Base-by-base conservation (phyloP, 2,329 filamentous ascomycete genomes). In the Ophiostoma ulmi region DNA sequence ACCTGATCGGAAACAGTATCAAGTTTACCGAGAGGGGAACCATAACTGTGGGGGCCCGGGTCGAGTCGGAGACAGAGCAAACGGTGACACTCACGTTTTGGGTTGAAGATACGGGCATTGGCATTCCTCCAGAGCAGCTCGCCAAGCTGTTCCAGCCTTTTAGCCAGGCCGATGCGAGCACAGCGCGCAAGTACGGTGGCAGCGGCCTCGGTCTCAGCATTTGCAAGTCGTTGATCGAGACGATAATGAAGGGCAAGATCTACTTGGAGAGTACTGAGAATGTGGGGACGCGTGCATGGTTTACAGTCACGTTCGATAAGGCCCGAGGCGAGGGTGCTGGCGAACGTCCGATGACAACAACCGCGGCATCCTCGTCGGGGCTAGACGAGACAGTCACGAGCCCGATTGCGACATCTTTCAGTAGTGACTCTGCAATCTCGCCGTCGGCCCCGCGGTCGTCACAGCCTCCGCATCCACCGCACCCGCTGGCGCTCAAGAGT, bases 151-250 rank as follows among this genome's bases (percentile, higher is more conserved):
- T 97, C 85, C 87, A 93, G 75, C 94, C 94, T 0, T 97, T 97
- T 77, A 94, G 91, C 70, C 94, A 97, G 80, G 94, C 94, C 1
- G 94, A 97, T 79, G 91, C 90, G 67, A 95, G 92, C 75, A 97
- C 93, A 2, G 93, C 93, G 70, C 86, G 94, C 69, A 95, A 93
- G 77, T 97, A 97, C 75, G 94, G 94, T 58, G 94, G 94, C 63
- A 97, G 93, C 75, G 94, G 94, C 35, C 87, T 97, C 2, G 94
- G 94, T 1, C 84, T 97, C 63, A 96, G 92, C 77, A 97, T 97
- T 74, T 97, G 94, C 85, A 97, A 97, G 80, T 94, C 92, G 0
- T 88, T 97, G 63, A 93, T 97, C 73, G 92, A 97, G 80, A 92
- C 91, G 26, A 94, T 97, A 80, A 94, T 97, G 87, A 89, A 92